Percentiles rank a stretch among this genome's conserved stretches.
phyloP scores from a whole-genome alignment of 192 early-diverging fungal genomes.

The Oehlia diaphana region DNA sequence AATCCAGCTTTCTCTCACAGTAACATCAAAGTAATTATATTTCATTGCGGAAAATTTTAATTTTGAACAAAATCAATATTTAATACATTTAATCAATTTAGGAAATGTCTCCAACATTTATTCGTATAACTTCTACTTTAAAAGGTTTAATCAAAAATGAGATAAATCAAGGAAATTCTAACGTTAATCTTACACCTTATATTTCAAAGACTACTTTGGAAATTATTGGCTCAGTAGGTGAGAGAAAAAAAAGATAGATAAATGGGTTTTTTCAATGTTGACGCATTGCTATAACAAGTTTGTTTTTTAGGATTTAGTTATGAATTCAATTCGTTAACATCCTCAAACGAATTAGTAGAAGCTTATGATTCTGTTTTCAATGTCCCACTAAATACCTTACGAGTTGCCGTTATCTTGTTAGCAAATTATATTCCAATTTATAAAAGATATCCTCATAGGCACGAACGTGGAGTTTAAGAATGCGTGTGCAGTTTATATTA shows the following conservation, averaged over 20 bases:
- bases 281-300: too few relatives aligned
- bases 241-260: background rate
- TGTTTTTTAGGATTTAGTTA: conserved; percentile 43
- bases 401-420: conserved; percentile 28
- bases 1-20: conserved; percentile 52
- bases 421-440: conserved; percentile 30
- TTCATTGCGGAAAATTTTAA: background rate
- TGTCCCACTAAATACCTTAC: background rate
- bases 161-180: conserved; percentile 23
- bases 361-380: conserved; percentile 43
- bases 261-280: too few relatives aligned
- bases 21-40: conserved; percentile 38
- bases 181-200: conserved; percentile 41
- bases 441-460: conserved; percentile 31
- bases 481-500: conserved; percentile 33
- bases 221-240: conserved; percentile 45
- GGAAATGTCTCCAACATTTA: conserved; percentile 34
- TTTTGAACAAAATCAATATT: too few relatives aligned
- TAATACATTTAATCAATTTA: background rate
- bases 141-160: conserved; percentile 40
- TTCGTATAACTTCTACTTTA: conserved; percentile 28
- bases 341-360: conserved; percentile 38
- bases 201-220: conserved; percentile 46
- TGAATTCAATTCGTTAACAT: conserved; percentile 45
- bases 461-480: background rate